Base-by-base conservation (phyloP, 108 stramenopile species). In the Phaeodactylum tricornutum region DNA sequence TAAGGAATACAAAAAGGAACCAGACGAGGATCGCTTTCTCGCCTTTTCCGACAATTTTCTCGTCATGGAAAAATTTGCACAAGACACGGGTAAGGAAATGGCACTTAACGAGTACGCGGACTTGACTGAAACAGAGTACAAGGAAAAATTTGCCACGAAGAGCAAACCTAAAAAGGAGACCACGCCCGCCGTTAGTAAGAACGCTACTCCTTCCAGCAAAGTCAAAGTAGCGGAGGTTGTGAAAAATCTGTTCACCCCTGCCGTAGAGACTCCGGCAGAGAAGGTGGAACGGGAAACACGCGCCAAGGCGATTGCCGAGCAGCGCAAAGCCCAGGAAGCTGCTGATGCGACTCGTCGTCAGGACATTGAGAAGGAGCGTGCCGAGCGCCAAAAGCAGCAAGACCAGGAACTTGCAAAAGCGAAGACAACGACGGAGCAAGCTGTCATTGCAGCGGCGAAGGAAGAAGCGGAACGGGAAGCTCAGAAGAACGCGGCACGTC, bases 31-130 rank as follows among this genome's bases (percentile, higher is more conserved):
- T 39, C 72, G 87, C 0, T 90, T 83, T 55, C 64, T 72, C 8
- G 67, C 73, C 9, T 90, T 90, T 53, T 70, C 60, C 15, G 55
- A 58, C 23, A 90, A 90, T 62, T 85, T 71, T 60, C 45, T 85
- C 55, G 72, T 72, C n/a, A 90, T 90, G 87, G 84, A 90, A 59
- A 73, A 76, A 19, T 85, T 71, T 38, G 75, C 83, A 0, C 66
- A 79, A 37, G 78, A 87, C 32, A 74, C 75, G 47, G 78, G 75
- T 14, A 74, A 79, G 50, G 72, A 77, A 53, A 67, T 87, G 56
- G 61, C 62, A 20, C 51, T 89, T 47, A 89, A 89, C 57, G 80
- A 84, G 44, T 82, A 64, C 40, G 87, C 77, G 9, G 87, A 89
- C 47, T 77, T 76, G 51, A 77, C 83, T 7, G 77, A 72, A 38